Percentiles rank a stretch among this genome's conserved stretches.
phyloP scores from a whole-genome alignment of 371 early-diverging fungal genomes.

The Saksenaea vasiformis region DNA sequence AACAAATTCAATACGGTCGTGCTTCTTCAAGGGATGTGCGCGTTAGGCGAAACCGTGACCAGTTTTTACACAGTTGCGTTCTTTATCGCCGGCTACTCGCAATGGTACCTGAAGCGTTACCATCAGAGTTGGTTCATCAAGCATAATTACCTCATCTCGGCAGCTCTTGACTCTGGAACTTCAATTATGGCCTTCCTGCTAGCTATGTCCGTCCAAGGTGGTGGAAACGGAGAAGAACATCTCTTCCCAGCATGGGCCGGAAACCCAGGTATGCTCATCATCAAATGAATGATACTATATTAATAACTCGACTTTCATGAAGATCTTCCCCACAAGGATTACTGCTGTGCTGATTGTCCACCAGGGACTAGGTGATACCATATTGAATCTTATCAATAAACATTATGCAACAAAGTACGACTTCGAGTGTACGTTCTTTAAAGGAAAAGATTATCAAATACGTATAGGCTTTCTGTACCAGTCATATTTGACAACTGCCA shows the following conservation, averaged over 20 bases:
- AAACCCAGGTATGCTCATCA: background rate
- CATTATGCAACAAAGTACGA: no score
- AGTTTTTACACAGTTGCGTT: conserved; percentile 20
- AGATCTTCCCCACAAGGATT: no score
- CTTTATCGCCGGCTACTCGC: conserved; percentile 31
- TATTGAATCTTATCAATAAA: no score
- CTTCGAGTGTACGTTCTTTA: no score
- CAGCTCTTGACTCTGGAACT: conserved; percentile 55
- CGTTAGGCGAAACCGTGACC: background rate
- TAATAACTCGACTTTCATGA: no score
- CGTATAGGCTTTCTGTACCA: no score
- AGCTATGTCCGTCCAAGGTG: conserved; percentile 45
- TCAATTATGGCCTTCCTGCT: conserved; percentile 45
- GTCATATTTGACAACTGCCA: no score
- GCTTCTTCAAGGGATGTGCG: background rate
- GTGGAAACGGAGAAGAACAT: conserved; percentile 28
- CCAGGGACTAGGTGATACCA: no score
- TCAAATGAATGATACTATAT: no score
- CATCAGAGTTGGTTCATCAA: conserved; percentile 46
- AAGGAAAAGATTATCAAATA: no score
- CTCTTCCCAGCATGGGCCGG: conserved; percentile 39
- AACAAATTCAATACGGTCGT: background rate
- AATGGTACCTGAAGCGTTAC: conserved; percentile 39
- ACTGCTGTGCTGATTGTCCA: no score
- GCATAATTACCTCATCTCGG: conserved; percentile 51